phyloP scores from a whole-genome alignment of 2,329 filamentous ascomycete genomes.

The Colletotrichum higginsianum region DNA sequence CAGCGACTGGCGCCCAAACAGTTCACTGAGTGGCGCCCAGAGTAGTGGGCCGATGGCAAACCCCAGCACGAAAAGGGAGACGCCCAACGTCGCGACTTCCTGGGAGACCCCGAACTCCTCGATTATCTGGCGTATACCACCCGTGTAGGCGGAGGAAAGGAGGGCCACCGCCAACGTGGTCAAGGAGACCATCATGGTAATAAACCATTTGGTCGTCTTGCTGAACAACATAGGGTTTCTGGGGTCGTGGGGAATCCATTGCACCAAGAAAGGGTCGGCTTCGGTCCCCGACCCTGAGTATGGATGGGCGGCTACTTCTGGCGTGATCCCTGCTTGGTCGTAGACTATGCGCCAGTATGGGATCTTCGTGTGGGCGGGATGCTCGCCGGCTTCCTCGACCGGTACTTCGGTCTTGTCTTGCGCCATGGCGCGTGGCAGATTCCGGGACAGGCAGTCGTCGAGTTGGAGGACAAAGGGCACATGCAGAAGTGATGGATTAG shows the following conservation, averaged over 20 bases:
- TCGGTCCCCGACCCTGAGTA: constrained; percentile 73
- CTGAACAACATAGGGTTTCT: constrained; percentile 73
- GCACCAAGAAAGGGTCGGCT: constrained; percentile 74
- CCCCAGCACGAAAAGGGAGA: constrained; percentile 63
- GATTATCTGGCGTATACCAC: constrained; percentile 66
- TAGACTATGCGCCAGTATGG: constrained; percentile 14
- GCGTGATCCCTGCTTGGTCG: constrained; percentile 8
- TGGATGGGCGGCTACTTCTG: constrained; percentile 54
- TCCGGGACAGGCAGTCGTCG: neutral
- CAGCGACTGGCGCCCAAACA: constrained; percentile 71
- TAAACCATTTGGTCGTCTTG: constrained; percentile 70
- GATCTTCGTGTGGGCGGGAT: neutral
- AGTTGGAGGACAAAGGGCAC: neutral
- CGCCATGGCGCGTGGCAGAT: constrained; percentile 1
- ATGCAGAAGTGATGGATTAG: neutral
- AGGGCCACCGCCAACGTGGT: constrained; percentile 76
- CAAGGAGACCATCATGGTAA: constrained; percentile 71
- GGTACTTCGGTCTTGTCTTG: neutral
- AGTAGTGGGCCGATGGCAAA: constrained; percentile 73
- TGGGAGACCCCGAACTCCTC: constrained; percentile 61
- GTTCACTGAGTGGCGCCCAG: constrained; percentile 75
- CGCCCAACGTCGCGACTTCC: constrained; percentile 63
- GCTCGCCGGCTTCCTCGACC: neutral
- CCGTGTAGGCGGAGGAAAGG: constrained; percentile 73
- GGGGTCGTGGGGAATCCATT: constrained; percentile 74